These are phyloP conservation scores for Monotropa hypopitys DNA, from an alignment of 179 eudicot genomes.

Conservation along the genomic window DNA sequence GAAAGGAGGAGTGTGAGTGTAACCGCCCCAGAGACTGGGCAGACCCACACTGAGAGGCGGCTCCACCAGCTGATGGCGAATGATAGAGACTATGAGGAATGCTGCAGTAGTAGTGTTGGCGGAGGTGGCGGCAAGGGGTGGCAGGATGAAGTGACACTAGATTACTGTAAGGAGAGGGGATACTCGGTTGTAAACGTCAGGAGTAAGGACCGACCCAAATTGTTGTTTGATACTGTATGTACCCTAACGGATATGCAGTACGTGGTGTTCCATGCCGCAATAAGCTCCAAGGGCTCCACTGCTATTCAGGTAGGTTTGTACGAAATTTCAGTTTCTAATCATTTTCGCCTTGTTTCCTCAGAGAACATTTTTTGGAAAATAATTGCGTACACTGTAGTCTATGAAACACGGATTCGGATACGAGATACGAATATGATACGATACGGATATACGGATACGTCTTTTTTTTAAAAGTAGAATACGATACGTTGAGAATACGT, in stretches of 20 bases:
- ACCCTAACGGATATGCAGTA: slow-evolving; percentile 65
- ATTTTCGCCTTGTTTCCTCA: neutral
- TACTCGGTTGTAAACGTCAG: slow-evolving; percentile 54
- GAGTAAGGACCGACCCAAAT: slow-evolving; percentile 60
- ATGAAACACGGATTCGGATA: too few species aligned
- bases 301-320: slow-evolving; percentile 39
- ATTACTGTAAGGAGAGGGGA: slow-evolving; percentile 45
- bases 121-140: slow-evolving; percentile 6
- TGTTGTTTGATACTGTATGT: slow-evolving; percentile 74
- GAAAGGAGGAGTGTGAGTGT: slow-evolving; percentile 37
- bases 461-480: too few species aligned
- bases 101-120: slow-evolving; percentile 25
- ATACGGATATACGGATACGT: too few species aligned
- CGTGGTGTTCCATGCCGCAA: slow-evolving; percentile 65
- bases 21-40: slow-evolving; percentile 17
- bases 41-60: slow-evolving; percentile 64
- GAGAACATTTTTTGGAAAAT: neutral
- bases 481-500: too few species aligned
- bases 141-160: slow-evolving; percentile 32
- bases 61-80: slow-evolving; percentile 79
- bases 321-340: neutral
- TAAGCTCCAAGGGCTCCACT: slow-evolving; percentile 35
- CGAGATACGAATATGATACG: too few species aligned
- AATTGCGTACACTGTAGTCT: neutral
- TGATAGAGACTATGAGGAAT: slow-evolving; percentile 40